Percentiles rank a stretch among this genome's conserved stretches.
Conservation (phyloP, 225 moss, liverwort and hornwort species). For the Bryum argenteum region DNA sequence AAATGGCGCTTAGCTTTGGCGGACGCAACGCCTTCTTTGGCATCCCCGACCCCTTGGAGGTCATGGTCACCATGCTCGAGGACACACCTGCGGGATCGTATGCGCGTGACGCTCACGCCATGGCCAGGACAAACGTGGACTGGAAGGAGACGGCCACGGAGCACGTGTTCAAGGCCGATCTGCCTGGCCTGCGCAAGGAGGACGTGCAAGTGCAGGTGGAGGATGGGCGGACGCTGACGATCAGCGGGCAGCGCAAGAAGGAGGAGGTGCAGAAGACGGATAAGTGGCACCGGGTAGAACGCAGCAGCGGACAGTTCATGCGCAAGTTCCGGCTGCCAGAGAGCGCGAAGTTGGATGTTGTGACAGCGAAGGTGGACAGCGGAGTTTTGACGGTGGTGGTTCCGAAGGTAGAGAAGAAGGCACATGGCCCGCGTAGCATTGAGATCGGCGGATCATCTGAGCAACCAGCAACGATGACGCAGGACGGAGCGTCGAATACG, state of each 20-base stretch:
- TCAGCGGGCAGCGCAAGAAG: neutral
- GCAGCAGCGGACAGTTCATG: constrained; percentile 4
- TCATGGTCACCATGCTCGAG: neutral
- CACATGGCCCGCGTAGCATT: neutral
- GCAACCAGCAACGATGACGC: neutral
- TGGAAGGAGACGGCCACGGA: neutral
- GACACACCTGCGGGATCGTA: neutral
- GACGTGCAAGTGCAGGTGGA: constrained; percentile 9
- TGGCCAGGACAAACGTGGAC: neutral
- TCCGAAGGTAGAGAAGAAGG: neutral
- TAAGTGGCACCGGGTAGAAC: constrained; percentile 15
- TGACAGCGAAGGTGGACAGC: neutral
- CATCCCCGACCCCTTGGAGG: neutral
- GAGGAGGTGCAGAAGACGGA: constrained; percentile 4
- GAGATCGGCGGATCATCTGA: constrained; percentile 14
- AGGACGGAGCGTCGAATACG: neutral
- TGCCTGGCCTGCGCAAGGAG: constrained; percentile 3
- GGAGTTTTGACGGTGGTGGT: too few relatives aligned
- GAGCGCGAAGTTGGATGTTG: neutral
- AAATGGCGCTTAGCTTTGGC: neutral
- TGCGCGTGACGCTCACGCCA: neutral
- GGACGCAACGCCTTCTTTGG: neutral
- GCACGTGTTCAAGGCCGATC: neutral
- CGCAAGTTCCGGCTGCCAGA: neutral
- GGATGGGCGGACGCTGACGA: constrained; percentile 2